phyloP scores from a whole-genome alignment of 2,329 filamentous ascomycete species.

The Trichoderma citrinoviride region DNA sequence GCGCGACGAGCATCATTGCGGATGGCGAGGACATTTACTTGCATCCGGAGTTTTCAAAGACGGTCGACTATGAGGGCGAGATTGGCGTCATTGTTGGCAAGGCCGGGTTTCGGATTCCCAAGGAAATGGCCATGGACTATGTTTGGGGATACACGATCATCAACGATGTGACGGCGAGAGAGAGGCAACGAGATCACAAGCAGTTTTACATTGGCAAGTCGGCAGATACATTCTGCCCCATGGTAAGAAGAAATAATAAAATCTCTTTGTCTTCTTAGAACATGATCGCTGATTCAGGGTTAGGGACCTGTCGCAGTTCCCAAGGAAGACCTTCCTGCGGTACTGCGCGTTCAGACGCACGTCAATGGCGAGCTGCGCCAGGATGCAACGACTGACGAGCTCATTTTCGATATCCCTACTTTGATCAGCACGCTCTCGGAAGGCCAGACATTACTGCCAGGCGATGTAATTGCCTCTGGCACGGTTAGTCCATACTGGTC shows the following conservation, averaged over 20 bases:
- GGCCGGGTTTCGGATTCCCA: constrained; percentile 8
- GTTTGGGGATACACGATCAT: constrained; percentile 17
- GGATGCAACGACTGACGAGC: constrained; percentile 5
- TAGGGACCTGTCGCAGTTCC: constrained; percentile 8
- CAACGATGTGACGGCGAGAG: constrained; percentile 13
- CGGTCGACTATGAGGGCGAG: constrained; percentile 9
- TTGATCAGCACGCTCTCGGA: constrained; percentile 7
- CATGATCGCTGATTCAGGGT: not conserved
- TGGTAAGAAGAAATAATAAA: not conserved
- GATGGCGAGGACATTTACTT: constrained; percentile 3
- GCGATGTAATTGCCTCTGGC: constrained; percentile 12
- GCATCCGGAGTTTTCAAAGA: constrained; percentile 5
- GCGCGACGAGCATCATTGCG: constrained; percentile 11
- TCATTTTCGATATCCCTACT: constrained; percentile 14
- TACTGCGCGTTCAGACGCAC: constrained; percentile 8
- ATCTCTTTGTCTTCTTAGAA: not conserved
- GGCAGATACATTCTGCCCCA: constrained; percentile 12
- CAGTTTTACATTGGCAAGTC: constrained; percentile 16
- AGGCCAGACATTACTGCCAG: constrained; percentile 4
- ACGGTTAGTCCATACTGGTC: not conserved
- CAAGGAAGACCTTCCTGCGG: constrained; percentile 3
- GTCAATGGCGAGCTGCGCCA: constrained; percentile 17
- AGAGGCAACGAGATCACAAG: constrained; percentile 10
- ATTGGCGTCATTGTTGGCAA: constrained; percentile 17
- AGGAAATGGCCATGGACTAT: constrained; percentile 10